These are phyloP conservation scores for Verticillium nonalfalfae DNA, from an alignment of 2,329 filamentous ascomycete species.

Conservation along the genomic window DNA sequence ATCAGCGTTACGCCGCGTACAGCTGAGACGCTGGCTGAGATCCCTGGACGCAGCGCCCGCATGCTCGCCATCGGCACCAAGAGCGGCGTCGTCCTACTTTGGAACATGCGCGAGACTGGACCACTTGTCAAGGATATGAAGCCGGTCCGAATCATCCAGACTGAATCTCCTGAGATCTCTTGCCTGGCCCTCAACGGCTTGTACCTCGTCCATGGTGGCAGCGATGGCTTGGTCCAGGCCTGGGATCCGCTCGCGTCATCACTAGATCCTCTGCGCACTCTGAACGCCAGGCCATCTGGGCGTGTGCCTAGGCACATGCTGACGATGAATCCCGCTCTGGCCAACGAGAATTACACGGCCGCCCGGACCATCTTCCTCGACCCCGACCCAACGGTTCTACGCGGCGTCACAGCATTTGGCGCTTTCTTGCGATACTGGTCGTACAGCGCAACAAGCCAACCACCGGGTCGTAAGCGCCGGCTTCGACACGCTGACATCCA, in stretches of 20 bases:
- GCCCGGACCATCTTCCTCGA: slow-evolving; percentile 82
- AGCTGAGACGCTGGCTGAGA: slow-evolving; percentile 35
- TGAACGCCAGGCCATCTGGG: slow-evolving; percentile 79
- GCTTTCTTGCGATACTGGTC: slow-evolving; percentile 89
- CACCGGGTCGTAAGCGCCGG: slow-evolving; percentile 72
- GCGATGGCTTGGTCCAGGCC: slow-evolving; percentile 88
- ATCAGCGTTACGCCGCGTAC: slow-evolving; percentile 37
- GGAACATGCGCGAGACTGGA: slow-evolving; percentile 70
- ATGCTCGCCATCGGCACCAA: slow-evolving; percentile 77
- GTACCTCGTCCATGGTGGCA: slow-evolving; percentile 88
- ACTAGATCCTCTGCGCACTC: slow-evolving; percentile 69
- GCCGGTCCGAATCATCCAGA: slow-evolving; percentile 78
- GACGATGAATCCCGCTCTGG: slow-evolving; percentile 47
- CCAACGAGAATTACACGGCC: slow-evolving; percentile 70
- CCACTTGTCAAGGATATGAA: slow-evolving; percentile 50
- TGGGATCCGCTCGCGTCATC: slow-evolving; percentile 93
- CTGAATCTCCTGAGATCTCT: slow-evolving; percentile 82
- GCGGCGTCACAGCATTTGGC: slow-evolving; percentile 82
- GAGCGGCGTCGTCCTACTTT: slow-evolving; percentile 69
- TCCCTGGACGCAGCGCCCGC: slow-evolving; percentile 79
- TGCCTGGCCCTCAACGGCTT: slow-evolving; percentile 77
- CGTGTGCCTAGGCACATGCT: slow-evolving; percentile 69
- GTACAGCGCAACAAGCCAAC: slow-evolving; percentile 77
- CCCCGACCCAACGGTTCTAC: slow-evolving; percentile 76
- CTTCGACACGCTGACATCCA: slow-evolving; percentile 60